These are phyloP conservation scores for Chaetoceros muelleri DNA, from an alignment of 108 stramenopile genomes.

Conservation along the genomic window DNA sequence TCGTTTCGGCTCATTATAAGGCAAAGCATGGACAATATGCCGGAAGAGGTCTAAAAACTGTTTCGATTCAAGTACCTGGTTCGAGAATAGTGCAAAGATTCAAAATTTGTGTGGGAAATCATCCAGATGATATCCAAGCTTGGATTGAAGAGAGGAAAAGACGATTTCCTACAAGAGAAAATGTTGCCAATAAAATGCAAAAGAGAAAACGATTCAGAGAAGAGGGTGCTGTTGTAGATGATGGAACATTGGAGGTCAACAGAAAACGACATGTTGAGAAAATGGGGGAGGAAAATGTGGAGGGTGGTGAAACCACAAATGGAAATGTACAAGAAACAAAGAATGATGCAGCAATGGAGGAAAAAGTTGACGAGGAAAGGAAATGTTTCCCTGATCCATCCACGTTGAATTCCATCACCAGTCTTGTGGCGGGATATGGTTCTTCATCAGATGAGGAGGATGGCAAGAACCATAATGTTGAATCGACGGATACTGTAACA, in stretches of 20 bases:
- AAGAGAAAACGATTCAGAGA: slow-evolving; percentile 4
- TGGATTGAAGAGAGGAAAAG: slow-evolving; percentile 79
- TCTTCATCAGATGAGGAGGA: slow-evolving; percentile 45
- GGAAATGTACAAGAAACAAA: slow-evolving; percentile 4
- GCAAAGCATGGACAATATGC: slow-evolving; percentile 51
- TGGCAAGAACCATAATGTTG: slow-evolving; percentile 3
- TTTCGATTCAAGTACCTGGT: slow-evolving; percentile 66
- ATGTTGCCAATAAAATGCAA: slow-evolving; percentile 2
- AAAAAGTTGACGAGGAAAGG: neutral
- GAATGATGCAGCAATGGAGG: neutral
- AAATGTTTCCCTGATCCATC: slow-evolving; percentile 3
- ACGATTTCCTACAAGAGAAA: slow-evolving; percentile 42
- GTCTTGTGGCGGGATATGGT: slow-evolving; percentile 70
- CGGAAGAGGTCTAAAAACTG: slow-evolving; percentile 70
- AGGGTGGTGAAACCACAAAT: too few species aligned
- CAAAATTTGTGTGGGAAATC: slow-evolving; percentile 79
- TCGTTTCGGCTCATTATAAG: slow-evolving; percentile 45
- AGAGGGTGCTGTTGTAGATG: neutral
- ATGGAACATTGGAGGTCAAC: slow-evolving; percentile 1
- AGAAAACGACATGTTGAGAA: slow-evolving; percentile 5
- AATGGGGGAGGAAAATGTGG: too few species aligned
- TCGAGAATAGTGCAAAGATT: slow-evolving; percentile 54
- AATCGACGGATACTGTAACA: neutral
- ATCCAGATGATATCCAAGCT: slow-evolving; percentile 70
- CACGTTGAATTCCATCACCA: slow-evolving; percentile 34